Evolutionary conservation across 106 monocot genomes (phyloP), one percentile per base, ranked within the genome.

Genomic region (Cymbidium sinense): DNA sequence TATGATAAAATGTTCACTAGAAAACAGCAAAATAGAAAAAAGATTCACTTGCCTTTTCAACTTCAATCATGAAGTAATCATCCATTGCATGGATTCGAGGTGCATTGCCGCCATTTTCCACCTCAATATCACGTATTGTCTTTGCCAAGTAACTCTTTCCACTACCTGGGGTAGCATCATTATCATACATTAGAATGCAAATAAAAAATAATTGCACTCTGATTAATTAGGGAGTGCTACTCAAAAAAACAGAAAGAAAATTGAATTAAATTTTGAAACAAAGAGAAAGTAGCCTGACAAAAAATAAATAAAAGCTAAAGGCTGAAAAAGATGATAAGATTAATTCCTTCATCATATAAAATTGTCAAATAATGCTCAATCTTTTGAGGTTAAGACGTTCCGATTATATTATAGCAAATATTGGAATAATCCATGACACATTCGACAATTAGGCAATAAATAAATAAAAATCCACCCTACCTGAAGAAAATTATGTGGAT

Each of bases 21-120:
- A 71, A 21, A 2, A 71, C 35, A 35, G 29, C 25, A 30, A 37
- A 71, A 36, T 13, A 43, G 47, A 44, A 78, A 8, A n/a, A 47
- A 62, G 77, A 36, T 67, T 19, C 69, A 25, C 76, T 77, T 29
- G 94, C 98, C 89, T 94, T 99, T 85, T 99, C 98, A 75, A 99
- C 90, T 86, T 99, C 98, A 58, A 90, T 86, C 98, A 99, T 99
- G 80, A 94, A 99, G 81, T 99, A 99, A 84, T 99, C 98, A 92
- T 99, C 98, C 81, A 99, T 94, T 71, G 94, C 87, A 92, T 99
- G 94, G 55, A 99, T 90, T 81, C 98, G 80, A 43, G 98, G 98
- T 33, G 88, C 92, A 87, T 34, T 87, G 61, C 94, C 94, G 78
- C 98, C 94, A 87, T 87, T 82, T 83, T 99, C 94, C 74, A 99